phyloP scores from a whole-genome alignment of 192 early-diverging fungal species.

The Chytriomyces hyalinus region DNA sequence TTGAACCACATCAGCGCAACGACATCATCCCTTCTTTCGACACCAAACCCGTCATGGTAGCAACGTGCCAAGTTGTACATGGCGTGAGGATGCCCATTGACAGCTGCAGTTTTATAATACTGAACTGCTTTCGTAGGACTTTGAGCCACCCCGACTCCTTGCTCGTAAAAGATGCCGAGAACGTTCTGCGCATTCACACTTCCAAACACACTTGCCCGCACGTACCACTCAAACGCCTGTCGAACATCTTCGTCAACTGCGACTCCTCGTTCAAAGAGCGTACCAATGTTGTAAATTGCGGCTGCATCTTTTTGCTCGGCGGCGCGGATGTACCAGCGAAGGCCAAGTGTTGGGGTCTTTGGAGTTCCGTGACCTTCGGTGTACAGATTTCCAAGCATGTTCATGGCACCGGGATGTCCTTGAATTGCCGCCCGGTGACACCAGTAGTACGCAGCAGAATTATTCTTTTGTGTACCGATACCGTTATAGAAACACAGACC shows the following conservation, averaged over 20 bases:
- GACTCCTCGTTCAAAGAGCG: conserved; percentile 58
- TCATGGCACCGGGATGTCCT: conserved; percentile 54
- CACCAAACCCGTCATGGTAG: conserved; percentile 60
- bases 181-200: conserved; percentile 56
- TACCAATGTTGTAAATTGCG: conserved; percentile 64
- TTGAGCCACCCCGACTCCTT: conserved; percentile 46
- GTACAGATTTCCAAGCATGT: conserved; percentile 73
- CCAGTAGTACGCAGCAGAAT: conserved; percentile 48
- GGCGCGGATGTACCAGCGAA: conserved; percentile 62
- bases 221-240: conserved; percentile 55
- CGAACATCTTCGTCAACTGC: conserved; percentile 48
- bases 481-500: conserved; percentile 61
- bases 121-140: conserved; percentile 44
- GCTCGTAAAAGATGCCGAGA: conserved; percentile 59
- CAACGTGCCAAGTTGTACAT: conserved; percentile 61
- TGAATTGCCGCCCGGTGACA: conserved; percentile 54
- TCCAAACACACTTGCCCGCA: conserved; percentile 50
- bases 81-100: conserved; percentile 56
- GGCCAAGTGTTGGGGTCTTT: conserved; percentile 61
- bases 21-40: conserved; percentile 38
- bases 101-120: conserved; percentile 52
- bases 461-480: conserved; percentile 51
- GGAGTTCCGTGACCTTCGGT: conserved; percentile 76
- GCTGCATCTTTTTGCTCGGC: conserved; percentile 55
- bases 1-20: conserved; percentile 54